Percentiles rank a stretch among this genome's conserved stretches.
phyloP scores from a whole-genome alignment of 306 rosid genomes.

The Gastrolobium villosum region DNA sequence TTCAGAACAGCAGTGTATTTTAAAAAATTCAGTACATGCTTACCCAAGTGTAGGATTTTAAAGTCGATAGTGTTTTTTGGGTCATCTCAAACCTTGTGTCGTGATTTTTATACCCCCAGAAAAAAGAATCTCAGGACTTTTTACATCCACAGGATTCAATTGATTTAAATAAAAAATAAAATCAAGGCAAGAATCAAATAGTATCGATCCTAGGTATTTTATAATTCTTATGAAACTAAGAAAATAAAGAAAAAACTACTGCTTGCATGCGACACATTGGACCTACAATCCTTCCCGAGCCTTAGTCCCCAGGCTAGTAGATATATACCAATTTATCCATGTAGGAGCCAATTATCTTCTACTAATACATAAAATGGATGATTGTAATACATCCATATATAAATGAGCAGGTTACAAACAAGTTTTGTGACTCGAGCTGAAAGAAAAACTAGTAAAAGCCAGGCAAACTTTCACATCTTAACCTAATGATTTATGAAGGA shows the following conservation, averaged over 20 bases:
- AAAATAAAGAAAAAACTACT: slow-evolving; percentile 3
- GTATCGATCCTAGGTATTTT: background rate
- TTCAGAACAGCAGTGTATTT: background rate
- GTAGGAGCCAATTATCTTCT: slow-evolving; percentile 28
- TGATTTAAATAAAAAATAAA: background rate
- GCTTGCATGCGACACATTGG: slow-evolving; percentile 22
- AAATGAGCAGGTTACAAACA: slow-evolving; percentile 10
- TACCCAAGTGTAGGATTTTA: no score
- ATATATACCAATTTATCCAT: background rate
- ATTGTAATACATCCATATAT: background rate
- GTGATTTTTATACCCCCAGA: background rate
- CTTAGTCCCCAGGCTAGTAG: background rate
- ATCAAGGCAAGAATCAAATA: background rate
- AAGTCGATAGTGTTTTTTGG: no score
- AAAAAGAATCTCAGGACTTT: background rate
- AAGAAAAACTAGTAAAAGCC: slow-evolving; percentile 17
- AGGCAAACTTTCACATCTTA: background rate
- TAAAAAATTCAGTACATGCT: background rate
- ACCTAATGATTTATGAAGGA: slow-evolving; percentile 20
- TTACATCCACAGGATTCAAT: background rate
- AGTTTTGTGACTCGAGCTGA: background rate
- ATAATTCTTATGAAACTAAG: slow-evolving; percentile 18
- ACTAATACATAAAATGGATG: slow-evolving; percentile 16
- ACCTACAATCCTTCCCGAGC: slow-evolving; percentile 17
- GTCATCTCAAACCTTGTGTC: background rate